Conservation (phyloP, 805 yeast genomes). For the Nakazawaea populi region DNA sequence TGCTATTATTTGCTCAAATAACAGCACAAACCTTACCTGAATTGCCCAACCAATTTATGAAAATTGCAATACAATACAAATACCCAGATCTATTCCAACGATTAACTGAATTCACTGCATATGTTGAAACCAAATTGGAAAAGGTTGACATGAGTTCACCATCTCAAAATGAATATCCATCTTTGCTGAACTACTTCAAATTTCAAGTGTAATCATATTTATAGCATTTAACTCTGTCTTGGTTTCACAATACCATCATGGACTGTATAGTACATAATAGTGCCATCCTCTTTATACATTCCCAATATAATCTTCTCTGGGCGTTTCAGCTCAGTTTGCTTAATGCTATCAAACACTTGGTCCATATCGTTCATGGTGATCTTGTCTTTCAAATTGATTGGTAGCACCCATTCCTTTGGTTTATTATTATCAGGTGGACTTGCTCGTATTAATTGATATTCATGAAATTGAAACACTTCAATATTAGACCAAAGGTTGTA, state of each 20-base stretch:
- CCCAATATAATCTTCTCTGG: constrained; percentile 48
- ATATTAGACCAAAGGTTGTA: constrained; percentile 40
- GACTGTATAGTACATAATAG: constrained; percentile 63
- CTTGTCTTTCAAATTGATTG: constrained; percentile 22
- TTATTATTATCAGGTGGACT: constrained; percentile 20
- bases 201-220: constrained; percentile 5
- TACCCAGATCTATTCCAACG: constrained; percentile 22
- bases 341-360: constrained; percentile 29
- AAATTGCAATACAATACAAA: constrained; percentile 25
- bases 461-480: constrained; percentile 12
- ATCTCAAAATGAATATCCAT: constrained; percentile 4
- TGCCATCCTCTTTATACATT: constrained; percentile 58
- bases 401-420: constrained; percentile 37
- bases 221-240: constrained; percentile 35
- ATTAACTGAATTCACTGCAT: neutral
- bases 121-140: constrained; percentile 1
- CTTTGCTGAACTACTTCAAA: constrained; percentile 7
- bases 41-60: constrained; percentile 37
- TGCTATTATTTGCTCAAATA: constrained; percentile 34
- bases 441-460: constrained; percentile 22
- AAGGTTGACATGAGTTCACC: neutral
- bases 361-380: constrained; percentile 34
- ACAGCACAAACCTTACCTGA: constrained; percentile 22
- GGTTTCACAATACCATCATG: constrained; percentile 66
- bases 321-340: constrained; percentile 13